Conservation (phyloP, 257 asterid genomes). For the Jacaranda copaia region DNA sequence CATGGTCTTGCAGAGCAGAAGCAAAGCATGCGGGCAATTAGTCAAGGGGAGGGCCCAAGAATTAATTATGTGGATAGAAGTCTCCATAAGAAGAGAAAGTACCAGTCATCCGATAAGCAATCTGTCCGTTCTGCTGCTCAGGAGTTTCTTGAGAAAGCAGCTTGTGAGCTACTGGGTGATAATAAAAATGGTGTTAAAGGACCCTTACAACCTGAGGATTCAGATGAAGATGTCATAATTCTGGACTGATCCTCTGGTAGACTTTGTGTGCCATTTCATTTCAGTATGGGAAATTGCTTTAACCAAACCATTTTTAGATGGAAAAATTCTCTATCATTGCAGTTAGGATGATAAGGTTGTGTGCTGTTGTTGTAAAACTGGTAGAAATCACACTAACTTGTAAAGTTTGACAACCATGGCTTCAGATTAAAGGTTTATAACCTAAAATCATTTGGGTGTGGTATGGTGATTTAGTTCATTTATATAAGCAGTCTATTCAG, state of each 20-base stretch:
- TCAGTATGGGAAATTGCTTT: conserved; percentile 28
- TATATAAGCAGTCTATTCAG: too few species aligned
- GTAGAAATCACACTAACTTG: neutral
- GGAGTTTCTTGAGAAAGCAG: conserved; percentile 96
- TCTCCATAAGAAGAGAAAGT: conserved; percentile 78
- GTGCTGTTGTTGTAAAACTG: neutral
- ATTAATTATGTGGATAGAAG: conserved; percentile 57
- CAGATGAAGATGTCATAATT: conserved; percentile 68
- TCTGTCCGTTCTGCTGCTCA: conserved; percentile 85
- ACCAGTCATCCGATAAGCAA: conserved; percentile 68
- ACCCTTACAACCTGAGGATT: conserved; percentile 68
- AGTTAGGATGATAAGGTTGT: conserved; percentile 2
- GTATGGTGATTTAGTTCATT: too few species aligned
- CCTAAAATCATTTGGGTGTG: too few species aligned
- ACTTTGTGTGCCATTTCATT: conserved; percentile 21
- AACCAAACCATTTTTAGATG: neutral
- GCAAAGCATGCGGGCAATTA: conserved; percentile 81
- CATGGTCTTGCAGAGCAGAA: conserved; percentile 82
- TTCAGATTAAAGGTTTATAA: neutral
- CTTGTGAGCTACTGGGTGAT: conserved; percentile 89
- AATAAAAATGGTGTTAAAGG: conserved; percentile 76
- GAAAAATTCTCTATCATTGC: neutral
- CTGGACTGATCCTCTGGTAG: conserved; percentile 75
- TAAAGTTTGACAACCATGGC: conserved; percentile 2
- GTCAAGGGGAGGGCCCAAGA: conserved; percentile 58